phyloP scores from a whole-genome alignment of 176 grass and related monocot genomes.

The Tillandsia leiboldiana region DNA sequence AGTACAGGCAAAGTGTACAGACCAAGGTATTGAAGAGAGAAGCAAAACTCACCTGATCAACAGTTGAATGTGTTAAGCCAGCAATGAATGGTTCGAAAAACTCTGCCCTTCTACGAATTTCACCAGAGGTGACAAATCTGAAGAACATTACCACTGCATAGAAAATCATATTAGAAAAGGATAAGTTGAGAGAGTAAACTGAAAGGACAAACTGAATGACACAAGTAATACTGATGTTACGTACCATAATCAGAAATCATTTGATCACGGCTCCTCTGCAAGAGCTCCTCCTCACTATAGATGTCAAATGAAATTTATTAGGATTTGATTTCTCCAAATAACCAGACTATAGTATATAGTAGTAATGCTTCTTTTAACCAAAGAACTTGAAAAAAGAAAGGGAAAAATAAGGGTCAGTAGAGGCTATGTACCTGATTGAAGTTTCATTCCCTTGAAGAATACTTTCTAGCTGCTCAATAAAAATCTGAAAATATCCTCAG shows the following conservation, averaged over 20 bases:
- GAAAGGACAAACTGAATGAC: slow-evolving; percentile 9
- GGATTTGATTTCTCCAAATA: background rate
- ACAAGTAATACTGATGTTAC: slow-evolving; percentile 16
- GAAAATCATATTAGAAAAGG: slow-evolving; percentile 8
- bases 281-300: slow-evolving; percentile 71
- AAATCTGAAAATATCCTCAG: slow-evolving; percentile 44
- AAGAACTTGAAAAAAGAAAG: background rate
- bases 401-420: slow-evolving; percentile 4
- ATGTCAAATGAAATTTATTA: background rate
- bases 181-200: slow-evolving; percentile 18
- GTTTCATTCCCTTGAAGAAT: slow-evolving; percentile 55
- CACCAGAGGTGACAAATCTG: slow-evolving; percentile 87
- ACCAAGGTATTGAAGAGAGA: background rate
- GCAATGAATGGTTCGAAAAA: slow-evolving; percentile 91
- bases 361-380: no score
- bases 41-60: slow-evolving; percentile 49
- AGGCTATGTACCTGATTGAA: slow-evolving; percentile 65
- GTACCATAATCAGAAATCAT: slow-evolving; percentile 84
- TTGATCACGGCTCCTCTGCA: slow-evolving; percentile 60
- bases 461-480: slow-evolving; percentile 73
- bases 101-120: slow-evolving; percentile 74
- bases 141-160: slow-evolving; percentile 93
- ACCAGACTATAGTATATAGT: background rate
- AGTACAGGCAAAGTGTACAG: background rate
- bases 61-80: slow-evolving; percentile 51